Base-by-base conservation (phyloP, 2,329 filamentous ascomycete genomes). In the Colletotrichum eremochloae region DNA sequence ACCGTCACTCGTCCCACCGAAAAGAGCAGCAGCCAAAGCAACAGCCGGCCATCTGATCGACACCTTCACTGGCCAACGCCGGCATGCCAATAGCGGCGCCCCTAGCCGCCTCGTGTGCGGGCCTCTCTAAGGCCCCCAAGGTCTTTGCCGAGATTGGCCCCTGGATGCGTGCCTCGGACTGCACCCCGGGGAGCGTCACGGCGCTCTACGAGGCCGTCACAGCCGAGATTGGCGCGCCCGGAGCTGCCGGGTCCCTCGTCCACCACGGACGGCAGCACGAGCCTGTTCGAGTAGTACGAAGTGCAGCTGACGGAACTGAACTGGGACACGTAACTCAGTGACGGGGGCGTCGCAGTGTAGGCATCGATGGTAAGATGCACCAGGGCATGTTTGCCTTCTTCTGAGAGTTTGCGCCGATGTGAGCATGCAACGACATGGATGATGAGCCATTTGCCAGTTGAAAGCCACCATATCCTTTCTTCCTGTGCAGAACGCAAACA, bases 111-210 rank as follows among this genome's bases (percentile, higher is more conserved):
- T 78, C 77, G 76, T 75, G 75, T 50, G 74, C 75, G 9, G 77
- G 76, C 60, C 62, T 79, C 11, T 68, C 71, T 50, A 78, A 78
- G 57, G 77, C 76, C 2, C 71, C 77, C 12, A 74, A 76, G 20
- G 75, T 76, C 7, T 78, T 78, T 56, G 67, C 73, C 5, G 77
- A 78, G 68, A 79, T 79, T 77, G 70, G 76, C n/a, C 74, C 77
- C 0, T 78, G 76, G 76, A 79, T 79, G 77, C 75, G 77, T 2
- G 52, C 74, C 18, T 77, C 76, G 1, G 77, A 78, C 52, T 75
- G 75, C 53, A 75, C 77, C 0, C 77, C 77, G 1, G 77, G 79
- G 36, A 77, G 77, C 7, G 73, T 79, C 24, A 72, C 77, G 5
- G 75, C 78, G n/a, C 61, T 78, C 46, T 78, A 76, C 63, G 76